These are phyloP conservation scores for Reutealis trisperma DNA, from an alignment of 345 rosid genomes.

Conservation along the genomic window DNA sequence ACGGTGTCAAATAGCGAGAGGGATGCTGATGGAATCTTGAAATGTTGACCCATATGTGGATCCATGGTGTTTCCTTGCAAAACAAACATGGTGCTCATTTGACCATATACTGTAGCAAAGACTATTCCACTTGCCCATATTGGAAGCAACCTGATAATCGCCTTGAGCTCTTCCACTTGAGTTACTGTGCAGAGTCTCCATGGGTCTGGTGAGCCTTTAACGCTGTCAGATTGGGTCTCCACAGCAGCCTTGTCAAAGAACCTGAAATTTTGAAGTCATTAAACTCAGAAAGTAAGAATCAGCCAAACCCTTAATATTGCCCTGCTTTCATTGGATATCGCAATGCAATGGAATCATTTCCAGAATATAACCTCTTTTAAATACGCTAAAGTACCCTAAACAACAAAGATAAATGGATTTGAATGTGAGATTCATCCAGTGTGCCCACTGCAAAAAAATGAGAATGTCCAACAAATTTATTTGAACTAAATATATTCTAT, in stretches of 20 bases:
- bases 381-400: no score
- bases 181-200: slow-evolving; percentile 93
- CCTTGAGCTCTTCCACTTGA: slow-evolving; percentile 89
- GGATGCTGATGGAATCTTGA: slow-evolving; percentile 88
- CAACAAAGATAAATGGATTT: not conserved
- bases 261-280: slow-evolving; percentile 35
- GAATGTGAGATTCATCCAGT: not conserved
- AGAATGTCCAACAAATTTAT: no score
- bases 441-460: not conserved
- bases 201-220: slow-evolving; percentile 48
- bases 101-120: slow-evolving; percentile 77
- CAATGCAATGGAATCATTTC: not conserved
- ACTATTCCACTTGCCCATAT: slow-evolving; percentile 92
- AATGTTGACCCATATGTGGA: slow-evolving; percentile 75
- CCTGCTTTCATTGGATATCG: not conserved
- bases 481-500: no score
- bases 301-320: not conserved
- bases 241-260: slow-evolving; percentile 96
- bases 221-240: slow-evolving; percentile 48
- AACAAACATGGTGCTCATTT: slow-evolving; percentile 93
- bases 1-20: slow-evolving; percentile 80
- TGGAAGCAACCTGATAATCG: slow-evolving; percentile 73
- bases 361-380: not conserved
- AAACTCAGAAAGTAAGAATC: not conserved
- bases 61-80: slow-evolving; percentile 93